Evolutionary conservation across 1,284 basidiomycete species (phyloP).

Genomic region (Tetrapyrgos nigripes): DNA sequence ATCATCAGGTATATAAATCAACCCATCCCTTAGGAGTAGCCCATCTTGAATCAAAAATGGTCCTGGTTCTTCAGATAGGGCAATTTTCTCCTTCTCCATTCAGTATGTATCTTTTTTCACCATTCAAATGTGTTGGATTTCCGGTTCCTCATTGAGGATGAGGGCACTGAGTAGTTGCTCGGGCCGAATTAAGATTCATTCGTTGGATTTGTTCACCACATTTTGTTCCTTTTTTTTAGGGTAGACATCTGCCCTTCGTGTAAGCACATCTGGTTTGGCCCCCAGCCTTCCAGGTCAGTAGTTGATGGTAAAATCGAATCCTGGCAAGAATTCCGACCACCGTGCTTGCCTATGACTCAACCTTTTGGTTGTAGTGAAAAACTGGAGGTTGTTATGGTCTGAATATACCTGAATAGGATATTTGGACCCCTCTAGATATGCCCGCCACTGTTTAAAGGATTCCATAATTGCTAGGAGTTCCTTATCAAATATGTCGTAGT

Average conservation of each 20-base stretch:
- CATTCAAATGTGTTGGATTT: background rate
- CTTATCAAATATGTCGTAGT: conserved; percentile 28
- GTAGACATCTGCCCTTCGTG: conserved; percentile 4
- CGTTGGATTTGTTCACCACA: background rate
- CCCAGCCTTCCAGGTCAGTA: background rate
- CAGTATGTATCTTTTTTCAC: background rate
- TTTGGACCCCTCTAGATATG: conserved; percentile 31
- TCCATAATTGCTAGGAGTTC: conserved; percentile 13
- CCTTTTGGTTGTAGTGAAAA: conserved; percentile 27
- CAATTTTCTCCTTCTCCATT: background rate
- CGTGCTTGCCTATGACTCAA: conserved; percentile 32
- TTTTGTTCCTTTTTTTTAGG: conserved; percentile 2
- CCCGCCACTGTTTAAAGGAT: conserved; percentile 30
- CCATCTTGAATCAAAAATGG: conserved; percentile 22
- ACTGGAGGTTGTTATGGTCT: conserved; percentile 38
- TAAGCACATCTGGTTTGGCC: conserved; percentile 7
- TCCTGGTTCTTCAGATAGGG: too few relatives aligned
- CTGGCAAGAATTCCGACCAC: too few relatives aligned
- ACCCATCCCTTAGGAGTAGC: background rate
- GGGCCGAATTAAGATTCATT: background rate
- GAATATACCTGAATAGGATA: conserved; percentile 26
- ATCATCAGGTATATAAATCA: conserved; percentile 15
- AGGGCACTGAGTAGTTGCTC: conserved; percentile 5
- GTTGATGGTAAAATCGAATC: conserved; percentile 22
- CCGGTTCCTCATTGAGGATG: background rate